Evolutionary conservation across 1,284 basidiomycete species (phyloP).

Genomic region (Moesziomyces antarcticus): DNA sequence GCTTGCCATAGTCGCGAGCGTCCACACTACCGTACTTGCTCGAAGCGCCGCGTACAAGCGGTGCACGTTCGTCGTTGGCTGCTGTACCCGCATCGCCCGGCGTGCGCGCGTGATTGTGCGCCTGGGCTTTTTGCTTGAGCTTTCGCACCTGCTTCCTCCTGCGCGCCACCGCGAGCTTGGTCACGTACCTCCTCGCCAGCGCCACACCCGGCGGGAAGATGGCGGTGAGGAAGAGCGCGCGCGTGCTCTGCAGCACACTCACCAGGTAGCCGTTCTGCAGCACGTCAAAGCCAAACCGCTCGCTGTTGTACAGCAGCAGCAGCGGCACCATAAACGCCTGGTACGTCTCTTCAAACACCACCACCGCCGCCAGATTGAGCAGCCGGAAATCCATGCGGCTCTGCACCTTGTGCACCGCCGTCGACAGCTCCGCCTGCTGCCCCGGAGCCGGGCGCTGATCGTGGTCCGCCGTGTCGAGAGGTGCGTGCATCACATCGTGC

Average conservation of each 20-base stretch:
- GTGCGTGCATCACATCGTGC: slow-evolving; percentile 32
- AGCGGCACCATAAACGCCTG: slow-evolving; percentile 62
- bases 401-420: slow-evolving; percentile 27
- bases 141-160: slow-evolving; percentile 26
- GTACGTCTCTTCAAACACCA: slow-evolving; percentile 59
- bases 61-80: slow-evolving; percentile 8
- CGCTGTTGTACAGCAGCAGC: slow-evolving; percentile 61
- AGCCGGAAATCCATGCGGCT: slow-evolving; percentile 48
- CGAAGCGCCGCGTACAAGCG: slow-evolving; percentile 15
- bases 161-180: slow-evolving; percentile 35
- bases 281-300: slow-evolving; percentile 55
- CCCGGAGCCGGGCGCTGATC: background rate
- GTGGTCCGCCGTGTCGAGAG: background rate
- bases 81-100: background rate
- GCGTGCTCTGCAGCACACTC: slow-evolving; percentile 52
- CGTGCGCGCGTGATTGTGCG: slow-evolving; percentile 4
- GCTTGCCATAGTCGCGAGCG: slow-evolving; percentile 26
- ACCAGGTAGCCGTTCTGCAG: slow-evolving; percentile 61
- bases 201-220: slow-evolving; percentile 56
- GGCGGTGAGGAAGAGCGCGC: slow-evolving; percentile 55
- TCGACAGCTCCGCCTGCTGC: slow-evolving; percentile 20
- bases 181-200: slow-evolving; percentile 40
- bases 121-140: slow-evolving; percentile 17
- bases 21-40: slow-evolving; percentile 26
- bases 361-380: slow-evolving; percentile 53